Conservation (phyloP, 805 yeast species). For the Candida pseudoglaebosa region DNA sequence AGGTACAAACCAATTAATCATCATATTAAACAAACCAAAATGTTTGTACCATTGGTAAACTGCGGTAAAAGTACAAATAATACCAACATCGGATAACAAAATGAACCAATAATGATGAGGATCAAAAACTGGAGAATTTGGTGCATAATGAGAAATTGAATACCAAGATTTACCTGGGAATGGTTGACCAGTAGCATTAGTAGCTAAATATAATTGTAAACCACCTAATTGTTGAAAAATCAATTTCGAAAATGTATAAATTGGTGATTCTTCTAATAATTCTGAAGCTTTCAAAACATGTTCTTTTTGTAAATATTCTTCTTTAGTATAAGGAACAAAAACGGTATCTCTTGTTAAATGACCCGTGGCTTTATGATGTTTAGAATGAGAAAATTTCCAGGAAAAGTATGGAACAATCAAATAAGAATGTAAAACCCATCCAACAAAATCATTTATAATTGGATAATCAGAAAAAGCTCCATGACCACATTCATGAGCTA, state of each 20-base stretch:
- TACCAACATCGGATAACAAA: conserved; percentile 54
- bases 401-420: conserved; percentile 57
- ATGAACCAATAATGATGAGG: conserved; percentile 52
- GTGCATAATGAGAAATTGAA: conserved; percentile 51
- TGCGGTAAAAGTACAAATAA: conserved; percentile 37
- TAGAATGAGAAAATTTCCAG: conserved; percentile 58
- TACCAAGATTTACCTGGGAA: conserved; percentile 37
- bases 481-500: conserved; percentile 66
- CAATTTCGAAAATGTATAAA: conserved; percentile 39
- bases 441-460: conserved; percentile 50
- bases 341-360: conserved; percentile 59
- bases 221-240: conserved; percentile 57
- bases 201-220: conserved; percentile 44
- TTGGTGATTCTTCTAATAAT: conserved; percentile 53
- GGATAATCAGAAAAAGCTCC: conserved; percentile 56
- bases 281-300: conserved; percentile 38
- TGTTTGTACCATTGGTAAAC: conserved; percentile 50
- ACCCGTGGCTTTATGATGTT: conserved; percentile 64
- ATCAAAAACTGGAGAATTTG: conserved; percentile 53
- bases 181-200: conserved; percentile 56
- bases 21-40: conserved; percentile 47
- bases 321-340: conserved; percentile 52
- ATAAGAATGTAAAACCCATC: conserved; percentile 60
- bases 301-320: conserved; percentile 34
- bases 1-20: conserved; percentile 56